Evolutionary conservation across 805 yeast genomes (phyloP).

Genomic region (Metschnikowia rubicola): DNA sequence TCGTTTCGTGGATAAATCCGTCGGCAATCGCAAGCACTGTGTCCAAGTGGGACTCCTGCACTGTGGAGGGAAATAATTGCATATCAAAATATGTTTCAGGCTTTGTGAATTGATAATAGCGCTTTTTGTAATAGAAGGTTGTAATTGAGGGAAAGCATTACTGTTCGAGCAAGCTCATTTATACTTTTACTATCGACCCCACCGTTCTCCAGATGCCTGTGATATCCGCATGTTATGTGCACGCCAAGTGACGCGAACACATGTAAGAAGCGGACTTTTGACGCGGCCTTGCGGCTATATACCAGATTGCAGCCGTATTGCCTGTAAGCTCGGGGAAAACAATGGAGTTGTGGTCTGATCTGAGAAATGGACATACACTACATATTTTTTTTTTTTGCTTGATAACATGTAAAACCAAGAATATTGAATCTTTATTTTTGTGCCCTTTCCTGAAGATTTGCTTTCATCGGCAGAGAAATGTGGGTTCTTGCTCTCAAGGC

Average conservation of each 20-base stretch:
- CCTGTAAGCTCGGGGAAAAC: too few species aligned
- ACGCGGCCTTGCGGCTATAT: neutral
- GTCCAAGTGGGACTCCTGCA: constrained; percentile 25
- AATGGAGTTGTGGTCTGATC: too few species aligned
- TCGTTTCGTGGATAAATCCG: constrained; percentile 32
- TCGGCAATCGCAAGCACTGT: constrained; percentile 30
- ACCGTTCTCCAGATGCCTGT: constrained; percentile 1
- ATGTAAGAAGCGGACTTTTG: constrained; percentile 2
- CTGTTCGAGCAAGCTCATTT: neutral
- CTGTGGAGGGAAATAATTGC: constrained; percentile 12
- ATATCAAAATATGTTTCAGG: neutral
- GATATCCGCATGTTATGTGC: neutral
- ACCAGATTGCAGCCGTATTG: neutral
- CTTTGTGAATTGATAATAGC: too few species aligned
- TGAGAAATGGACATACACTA: too few species aligned
- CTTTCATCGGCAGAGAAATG: too few species aligned
- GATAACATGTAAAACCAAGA: too few species aligned
- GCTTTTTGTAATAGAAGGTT: too few species aligned
- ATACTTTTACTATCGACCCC: constrained; percentile 1
- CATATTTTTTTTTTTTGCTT: too few species aligned
- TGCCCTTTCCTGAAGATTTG: too few species aligned
- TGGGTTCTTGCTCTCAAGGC: too few species aligned
- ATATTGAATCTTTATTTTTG: too few species aligned
- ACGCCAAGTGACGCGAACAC: neutral
- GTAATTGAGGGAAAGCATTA: too few species aligned